A percentile compares a stretch with the other conserved stretches of the same genome.
Evolutionary conservation across 2,329 filamentous ascomycete species (phyloP).

Genomic region (Monilinia laxa): DNA sequence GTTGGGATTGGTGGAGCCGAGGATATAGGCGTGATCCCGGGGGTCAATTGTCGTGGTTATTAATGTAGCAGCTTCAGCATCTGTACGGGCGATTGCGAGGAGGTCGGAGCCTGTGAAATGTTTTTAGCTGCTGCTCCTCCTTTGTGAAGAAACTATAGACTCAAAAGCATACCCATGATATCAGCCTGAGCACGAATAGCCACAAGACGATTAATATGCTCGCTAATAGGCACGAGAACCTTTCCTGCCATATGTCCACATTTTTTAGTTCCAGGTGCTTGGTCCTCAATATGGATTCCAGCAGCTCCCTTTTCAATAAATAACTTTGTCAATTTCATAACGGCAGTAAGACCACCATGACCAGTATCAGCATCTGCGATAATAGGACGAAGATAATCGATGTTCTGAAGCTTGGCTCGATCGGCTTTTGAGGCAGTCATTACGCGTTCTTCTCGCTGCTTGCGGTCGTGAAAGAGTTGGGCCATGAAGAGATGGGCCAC

Average conservation of each 20-base stretch:
- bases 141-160: not conserved
- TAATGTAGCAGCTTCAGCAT: constrained; percentile 95
- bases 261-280: constrained; percentile 98
- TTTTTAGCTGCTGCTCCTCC: not conserved
- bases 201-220: constrained; percentile 97
- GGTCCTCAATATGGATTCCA: constrained; percentile 98
- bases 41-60: constrained; percentile 96
- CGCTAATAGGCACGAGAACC: constrained; percentile 91
- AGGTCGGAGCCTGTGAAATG: constrained; percentile 67
- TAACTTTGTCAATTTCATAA: constrained; percentile 99
- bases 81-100: constrained; percentile 87
- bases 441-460: constrained; percentile 93
- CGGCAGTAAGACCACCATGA: constrained; percentile 93
- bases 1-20: constrained; percentile 82
- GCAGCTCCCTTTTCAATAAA: constrained; percentile 96
- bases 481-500: constrained; percentile 97
- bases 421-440: constrained; percentile 66
- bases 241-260: constrained; percentile 99
- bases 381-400: constrained; percentile 94
- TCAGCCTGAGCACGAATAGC: constrained; percentile 97
- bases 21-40: constrained; percentile 90
- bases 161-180: constrained; percentile 73
- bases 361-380: constrained; percentile 96
- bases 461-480: constrained; percentile 98
- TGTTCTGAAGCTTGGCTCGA: constrained; percentile 71